A percentile compares a stretch with the other conserved stretches of the same genome.
phyloP scores from a whole-genome alignment of 192 early-diverging fungal genomes.

The Paraglomus occultum region DNA sequence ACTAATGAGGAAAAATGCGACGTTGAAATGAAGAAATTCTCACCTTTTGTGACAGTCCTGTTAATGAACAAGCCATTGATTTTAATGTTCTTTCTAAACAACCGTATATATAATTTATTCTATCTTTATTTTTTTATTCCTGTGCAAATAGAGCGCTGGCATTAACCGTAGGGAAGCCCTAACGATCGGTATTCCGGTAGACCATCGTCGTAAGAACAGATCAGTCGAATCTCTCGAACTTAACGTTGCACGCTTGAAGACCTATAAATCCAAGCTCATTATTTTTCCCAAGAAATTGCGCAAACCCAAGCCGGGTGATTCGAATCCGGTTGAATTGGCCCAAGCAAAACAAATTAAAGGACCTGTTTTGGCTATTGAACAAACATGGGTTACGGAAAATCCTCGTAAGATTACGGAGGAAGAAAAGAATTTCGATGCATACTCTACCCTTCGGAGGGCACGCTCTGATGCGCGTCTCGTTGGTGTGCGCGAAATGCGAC shows the following conservation, averaged over 20 bases:
- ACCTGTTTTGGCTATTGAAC: slow-evolving; percentile 66
- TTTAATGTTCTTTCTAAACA: neutral
- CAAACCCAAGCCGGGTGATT: slow-evolving; percentile 82
- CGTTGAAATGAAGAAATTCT: neutral
- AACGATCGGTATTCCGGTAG: slow-evolving; percentile 94
- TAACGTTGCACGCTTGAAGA: slow-evolving; percentile 92
- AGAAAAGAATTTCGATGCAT: slow-evolving; percentile 58
- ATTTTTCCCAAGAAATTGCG: slow-evolving; percentile 94
- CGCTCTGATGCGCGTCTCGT: slow-evolving; percentile 70
- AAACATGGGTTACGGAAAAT: slow-evolving; percentile 46
- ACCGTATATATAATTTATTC: slow-evolving; percentile 1
- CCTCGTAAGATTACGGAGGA: slow-evolving; percentile 53
- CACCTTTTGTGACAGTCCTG: neutral
- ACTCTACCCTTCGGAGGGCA: slow-evolving; percentile 74
- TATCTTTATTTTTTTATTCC: neutral
- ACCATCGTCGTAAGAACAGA: slow-evolving; percentile 95
- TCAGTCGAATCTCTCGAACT: slow-evolving; percentile 90
- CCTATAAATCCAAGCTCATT: slow-evolving; percentile 92
- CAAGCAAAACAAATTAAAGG: slow-evolving; percentile 65
- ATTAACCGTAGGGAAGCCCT: slow-evolving; percentile 90
- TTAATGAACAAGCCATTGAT: too few species aligned
- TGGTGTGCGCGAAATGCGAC: slow-evolving; percentile 76
- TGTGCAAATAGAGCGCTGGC: slow-evolving; percentile 71
- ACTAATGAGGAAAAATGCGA: too few species aligned
- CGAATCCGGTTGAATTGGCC: slow-evolving; percentile 51